Conservation (phyloP, 2,329 filamentous ascomycete species). For the Canariomyces notabilis region DNA sequence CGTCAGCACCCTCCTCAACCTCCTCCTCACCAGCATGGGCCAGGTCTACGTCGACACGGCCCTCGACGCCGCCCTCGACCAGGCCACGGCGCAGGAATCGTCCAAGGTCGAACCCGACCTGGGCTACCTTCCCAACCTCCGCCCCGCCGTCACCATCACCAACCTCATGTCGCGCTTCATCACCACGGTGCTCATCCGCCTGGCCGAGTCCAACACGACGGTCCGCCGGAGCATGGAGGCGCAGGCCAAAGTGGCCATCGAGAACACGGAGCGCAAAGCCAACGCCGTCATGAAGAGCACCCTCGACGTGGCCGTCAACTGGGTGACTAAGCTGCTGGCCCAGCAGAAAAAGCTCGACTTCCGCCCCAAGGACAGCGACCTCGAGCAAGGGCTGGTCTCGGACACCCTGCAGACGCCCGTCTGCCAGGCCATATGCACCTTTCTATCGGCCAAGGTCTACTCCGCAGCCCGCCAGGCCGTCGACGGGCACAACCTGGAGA, state of each 20-base stretch:
- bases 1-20: conserved; percentile 74
- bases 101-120: conserved; percentile 83
- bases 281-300: conserved; percentile 54
- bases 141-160: conserved; percentile 79
- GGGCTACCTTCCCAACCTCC: conserved; percentile 71
- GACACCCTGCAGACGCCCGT: conserved; percentile 82
- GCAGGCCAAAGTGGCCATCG: conserved; percentile 65
- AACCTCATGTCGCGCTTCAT: conserved; percentile 93
- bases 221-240: conserved; percentile 87
- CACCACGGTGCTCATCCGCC: conserved; percentile 79
- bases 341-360: conserved; percentile 87
- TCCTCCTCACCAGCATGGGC: conserved; percentile 82
- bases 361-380: conserved; percentile 74
- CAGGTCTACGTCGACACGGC: conserved; percentile 70
- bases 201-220: conserved; percentile 85
- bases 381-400: conserved; percentile 50
- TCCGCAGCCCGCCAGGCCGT: conserved; percentile 62
- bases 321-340: conserved; percentile 65
- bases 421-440: conserved; percentile 74
- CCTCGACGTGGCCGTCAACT: conserved; percentile 66
- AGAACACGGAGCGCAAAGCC: conserved; percentile 80
- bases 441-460: conserved; percentile 62
- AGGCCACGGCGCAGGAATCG: conserved; percentile 70
- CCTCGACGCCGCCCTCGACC: conserved; percentile 65
- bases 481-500: conserved; percentile 76